Percentiles rank a stretch among this genome's conserved stretches.
phyloP scores from a whole-genome alignment of 164 flowering plant genomes.

The Echeveria elegans region DNA sequence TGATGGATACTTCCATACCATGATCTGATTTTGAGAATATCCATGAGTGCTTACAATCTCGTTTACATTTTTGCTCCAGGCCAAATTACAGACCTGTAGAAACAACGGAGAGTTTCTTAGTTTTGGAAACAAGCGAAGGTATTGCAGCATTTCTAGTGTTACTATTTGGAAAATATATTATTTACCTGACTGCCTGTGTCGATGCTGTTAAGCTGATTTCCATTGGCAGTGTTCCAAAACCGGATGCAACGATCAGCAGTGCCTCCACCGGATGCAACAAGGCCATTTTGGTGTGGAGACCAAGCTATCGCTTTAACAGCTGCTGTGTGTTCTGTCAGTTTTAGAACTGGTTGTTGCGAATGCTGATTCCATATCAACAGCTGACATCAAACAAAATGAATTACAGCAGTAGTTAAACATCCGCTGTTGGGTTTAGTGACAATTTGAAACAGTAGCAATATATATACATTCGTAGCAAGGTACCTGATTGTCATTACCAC shows the following conservation, averaged over 20 bases:
- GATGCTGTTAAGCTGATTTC: constrained; percentile 61
- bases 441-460: background rate
- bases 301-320: constrained; percentile 97
- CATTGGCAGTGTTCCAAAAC: constrained; percentile 91
- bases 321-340: constrained; percentile 85
- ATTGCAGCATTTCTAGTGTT: background rate
- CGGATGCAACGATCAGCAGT: constrained; percentile 98
- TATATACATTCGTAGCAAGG: background rate
- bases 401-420: background rate
- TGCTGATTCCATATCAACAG: constrained; percentile 95
- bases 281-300: constrained; percentile 93
- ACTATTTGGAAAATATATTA: background rate
- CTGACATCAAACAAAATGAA: constrained; percentile 29
- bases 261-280: constrained; percentile 99
- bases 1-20: constrained; percentile 99
- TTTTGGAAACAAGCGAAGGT: background rate
- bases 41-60: constrained; percentile 97
- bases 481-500: constrained; percentile 99
- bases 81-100: constrained; percentile 85
- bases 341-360: constrained; percentile 71
- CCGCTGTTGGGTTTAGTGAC: background rate
- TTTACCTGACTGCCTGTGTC: constrained; percentile 98
- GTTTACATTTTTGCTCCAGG: constrained; percentile 96
- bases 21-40: constrained; percentile 94
- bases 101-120: too few relatives aligned